Evolutionary conservation across 2,329 filamentous ascomycete species (phyloP).

Genomic region (Talaromyces sp.): DNA sequence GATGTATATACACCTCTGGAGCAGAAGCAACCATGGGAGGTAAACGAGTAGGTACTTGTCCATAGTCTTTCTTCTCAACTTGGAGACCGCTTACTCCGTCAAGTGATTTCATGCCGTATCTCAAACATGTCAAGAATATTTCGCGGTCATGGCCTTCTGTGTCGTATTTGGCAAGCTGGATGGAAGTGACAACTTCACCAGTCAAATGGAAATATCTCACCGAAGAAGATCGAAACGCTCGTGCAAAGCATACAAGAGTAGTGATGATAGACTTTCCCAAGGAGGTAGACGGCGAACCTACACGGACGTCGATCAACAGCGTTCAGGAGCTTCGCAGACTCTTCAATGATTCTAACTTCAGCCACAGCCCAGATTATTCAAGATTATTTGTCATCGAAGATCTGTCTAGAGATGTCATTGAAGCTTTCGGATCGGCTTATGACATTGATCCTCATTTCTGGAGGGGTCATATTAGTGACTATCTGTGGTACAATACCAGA

Average conservation of each 20-base stretch:
- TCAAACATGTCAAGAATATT: not conserved
- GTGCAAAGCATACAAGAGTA: not conserved
- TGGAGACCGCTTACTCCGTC: not conserved
- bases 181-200: constrained; percentile 12
- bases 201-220: constrained; percentile 11
- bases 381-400: constrained; percentile 3
- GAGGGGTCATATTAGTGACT: constrained; percentile 11
- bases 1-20: constrained; percentile 3
- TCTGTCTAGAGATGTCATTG: constrained; percentile 4
- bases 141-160: not conserved
- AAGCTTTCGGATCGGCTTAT: constrained; percentile 10
- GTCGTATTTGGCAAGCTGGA: constrained; percentile 12
- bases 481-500: constrained; percentile 8
- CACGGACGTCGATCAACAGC: not conserved
- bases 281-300: not conserved
- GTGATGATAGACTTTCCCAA: constrained; percentile 1
- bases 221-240: not conserved
- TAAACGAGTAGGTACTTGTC: not conserved
- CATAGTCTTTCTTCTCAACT: not conserved
- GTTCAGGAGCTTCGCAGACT: not conserved
- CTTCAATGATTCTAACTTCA: not conserved
- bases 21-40: constrained; percentile 1
- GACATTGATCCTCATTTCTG: constrained; percentile 8
- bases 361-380: not conserved
- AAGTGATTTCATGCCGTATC: constrained; percentile 6